These are phyloP conservation scores for Saccharomyces hybrid DNA, from an alignment of 1,139 yeast species.

Conservation along the genomic window DNA sequence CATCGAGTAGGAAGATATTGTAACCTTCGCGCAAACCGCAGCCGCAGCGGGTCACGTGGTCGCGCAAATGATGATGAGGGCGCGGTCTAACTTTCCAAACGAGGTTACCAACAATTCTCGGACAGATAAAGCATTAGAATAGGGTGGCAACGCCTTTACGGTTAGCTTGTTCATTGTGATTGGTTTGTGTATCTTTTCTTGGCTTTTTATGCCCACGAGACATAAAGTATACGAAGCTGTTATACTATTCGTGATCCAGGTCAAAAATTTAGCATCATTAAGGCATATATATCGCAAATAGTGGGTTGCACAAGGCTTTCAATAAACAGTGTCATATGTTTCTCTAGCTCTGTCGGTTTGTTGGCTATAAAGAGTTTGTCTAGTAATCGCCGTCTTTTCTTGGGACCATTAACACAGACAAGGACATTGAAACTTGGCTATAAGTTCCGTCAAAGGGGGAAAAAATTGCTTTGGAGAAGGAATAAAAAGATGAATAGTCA, in stretches of 20 bases:
- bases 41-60: background rate
- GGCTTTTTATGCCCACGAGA: background rate
- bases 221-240: background rate
- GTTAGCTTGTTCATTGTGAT: background rate
- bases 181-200: background rate
- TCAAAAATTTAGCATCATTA: background rate
- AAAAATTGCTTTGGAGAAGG: background rate
- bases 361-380: conserved; percentile 1
- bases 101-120: background rate
- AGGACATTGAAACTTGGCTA: background rate
- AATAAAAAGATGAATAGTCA: background rate
- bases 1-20: background rate
- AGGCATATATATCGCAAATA: background rate
- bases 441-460: conserved; percentile 1
- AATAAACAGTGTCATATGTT: background rate
- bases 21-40: background rate
- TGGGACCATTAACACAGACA: background rate
- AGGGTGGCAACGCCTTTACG: background rate
- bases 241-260: background rate
- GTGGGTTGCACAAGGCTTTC: conserved; percentile 1
- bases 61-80: background rate
- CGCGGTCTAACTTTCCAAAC: background rate
- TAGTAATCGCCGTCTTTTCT: background rate
- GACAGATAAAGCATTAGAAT: background rate
- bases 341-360: background rate